These are phyloP conservation scores for Daldinia childiae DNA, from an alignment of 495 filamentous ascomycete species.

Conservation along the genomic window DNA sequence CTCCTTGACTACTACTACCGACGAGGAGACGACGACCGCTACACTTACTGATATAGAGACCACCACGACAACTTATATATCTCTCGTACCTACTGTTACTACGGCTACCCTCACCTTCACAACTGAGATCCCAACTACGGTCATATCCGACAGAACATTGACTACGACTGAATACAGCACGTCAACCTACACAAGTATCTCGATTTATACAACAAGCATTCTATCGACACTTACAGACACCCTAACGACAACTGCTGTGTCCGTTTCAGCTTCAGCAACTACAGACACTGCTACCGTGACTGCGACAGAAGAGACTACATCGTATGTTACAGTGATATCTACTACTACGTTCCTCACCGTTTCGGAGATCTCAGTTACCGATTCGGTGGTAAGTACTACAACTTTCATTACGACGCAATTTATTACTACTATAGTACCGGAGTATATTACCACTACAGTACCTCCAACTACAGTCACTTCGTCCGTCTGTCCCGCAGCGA, in stretches of 20 bases:
- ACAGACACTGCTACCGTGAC: slow-evolving; percentile 42
- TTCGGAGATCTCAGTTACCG: slow-evolving; percentile 43
- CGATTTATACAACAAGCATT: slow-evolving; percentile 35
- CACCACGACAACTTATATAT: slow-evolving; percentile 44
- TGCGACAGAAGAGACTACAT: slow-evolving; percentile 41
- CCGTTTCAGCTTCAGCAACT: slow-evolving; percentile 35
- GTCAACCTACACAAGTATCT: slow-evolving; percentile 39
- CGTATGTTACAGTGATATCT: slow-evolving; percentile 37
- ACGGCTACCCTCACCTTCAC: slow-evolving; percentile 39
- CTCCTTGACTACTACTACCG: slow-evolving; percentile 13
- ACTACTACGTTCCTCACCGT: slow-evolving; percentile 45
- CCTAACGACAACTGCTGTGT: slow-evolving; percentile 39
- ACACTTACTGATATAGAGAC: not conserved
- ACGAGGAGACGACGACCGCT: slow-evolving; percentile 34
- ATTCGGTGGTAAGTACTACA: slow-evolving; percentile 45
- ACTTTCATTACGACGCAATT: slow-evolving; percentile 46
- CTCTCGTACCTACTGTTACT: slow-evolving; percentile 41
- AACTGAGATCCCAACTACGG: slow-evolving; percentile 46
- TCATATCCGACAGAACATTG: slow-evolving; percentile 39
- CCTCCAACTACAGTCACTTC: slow-evolving; percentile 25
- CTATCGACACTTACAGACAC: slow-evolving; percentile 42
- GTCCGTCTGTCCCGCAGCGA: slow-evolving; percentile 46
- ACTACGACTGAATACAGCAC: slow-evolving; percentile 43
- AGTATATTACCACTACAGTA: slow-evolving; percentile 36
- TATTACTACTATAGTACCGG: slow-evolving; percentile 38